Evolutionary conservation across 345 rosid species (phyloP), one percentile per base, ranked within the genome.

Genomic region (Moricandia arvensis): DNA sequence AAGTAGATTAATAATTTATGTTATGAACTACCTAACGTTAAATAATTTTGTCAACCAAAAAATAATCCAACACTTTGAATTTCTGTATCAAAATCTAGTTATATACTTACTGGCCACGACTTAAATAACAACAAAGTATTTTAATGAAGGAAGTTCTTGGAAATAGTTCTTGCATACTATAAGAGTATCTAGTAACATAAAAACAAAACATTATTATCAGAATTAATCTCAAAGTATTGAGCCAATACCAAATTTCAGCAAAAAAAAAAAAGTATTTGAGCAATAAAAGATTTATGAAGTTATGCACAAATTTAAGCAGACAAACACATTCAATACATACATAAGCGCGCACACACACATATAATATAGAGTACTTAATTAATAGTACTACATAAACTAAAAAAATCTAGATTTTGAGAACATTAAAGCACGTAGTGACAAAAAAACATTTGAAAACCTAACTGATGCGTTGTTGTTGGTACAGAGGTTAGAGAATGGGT

Each of bases 401-500:
- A 68, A 69, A 38, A 59, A 49, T 34, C 17, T 8, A 54, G 10
- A 54, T 8, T 17, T 63, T 33, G 66, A 71, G 66, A 54, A 53
- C 63, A 76, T 55, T 38, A 37, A 45, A 75, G 33, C 35, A 68
- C 61, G 3, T 0, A 26, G 13, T 27, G 69, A 17, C 27, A 35
- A 35, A 53, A 35, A 53, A 7, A 31, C 17, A 2, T 70, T 53
- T 29, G 54, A 18, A 63, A 13, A 41, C 41, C 47, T 41, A 41
- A 43, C 51, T 13, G 51, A 58, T 54, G 47, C 13, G 31, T 33
- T 45, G 26, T 76, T 54, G 64, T 59, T 27, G 69, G 38, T 61
- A 35, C 13, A 68, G 59, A 30, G 70, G 47, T 75, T 73, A 68
- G 38, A 45, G 29, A 67, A 54, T 34, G 17, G 15, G 68, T 69